Evolutionary conservation across 2,329 filamentous ascomycete species (phyloP), one percentile per base, ranked within the genome.

Genomic region (Calcarisporium arbuscula): DNA sequence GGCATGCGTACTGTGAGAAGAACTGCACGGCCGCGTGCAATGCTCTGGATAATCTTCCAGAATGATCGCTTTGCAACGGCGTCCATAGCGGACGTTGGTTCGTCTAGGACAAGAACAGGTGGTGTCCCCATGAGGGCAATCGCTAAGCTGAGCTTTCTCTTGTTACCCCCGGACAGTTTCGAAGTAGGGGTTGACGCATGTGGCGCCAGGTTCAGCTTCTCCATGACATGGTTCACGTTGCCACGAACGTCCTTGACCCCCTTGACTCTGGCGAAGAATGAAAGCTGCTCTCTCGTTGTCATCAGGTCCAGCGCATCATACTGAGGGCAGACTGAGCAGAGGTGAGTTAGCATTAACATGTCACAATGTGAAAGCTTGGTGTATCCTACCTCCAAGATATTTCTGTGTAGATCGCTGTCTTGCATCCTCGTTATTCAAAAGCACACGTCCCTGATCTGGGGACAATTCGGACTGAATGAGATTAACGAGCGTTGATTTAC

Each of bases 81-180:
- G 47, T 94, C 87, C 69, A 94, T 85, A 2, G 86, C 86, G 0
- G 80, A 85, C 2, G 74, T 82, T 0, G 87, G 87, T 53, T 94
- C 87, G 53, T 95, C 87, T 3, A 94, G 77, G 0, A 94, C 68
- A 1, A 94, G 63, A 0, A 94, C 85, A 0, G 78, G 76, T 0
- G 86, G 87, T 48, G 92, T 89, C 5, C 87, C 87, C 70, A 94
- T 90, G 1, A 95, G 63, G 0, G 88, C 86, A 34, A 94, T 92
- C 2, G 82, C 87, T 0, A 94, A 70, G 5, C 76, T 85, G 2
- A 94, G 65, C 58, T 94, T 94, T 9, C 87, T 70, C 65, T 92
- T 89, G 61, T 94, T 94, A 16, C 88, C 87, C 5, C 87, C 87
- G 0, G 82, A 87, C 0, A 94, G 70, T 35, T 82, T 82, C 32